Base-by-base conservation (phyloP, 768 basidiomycete genomes). In the Tephrocybe rancida region DNA sequence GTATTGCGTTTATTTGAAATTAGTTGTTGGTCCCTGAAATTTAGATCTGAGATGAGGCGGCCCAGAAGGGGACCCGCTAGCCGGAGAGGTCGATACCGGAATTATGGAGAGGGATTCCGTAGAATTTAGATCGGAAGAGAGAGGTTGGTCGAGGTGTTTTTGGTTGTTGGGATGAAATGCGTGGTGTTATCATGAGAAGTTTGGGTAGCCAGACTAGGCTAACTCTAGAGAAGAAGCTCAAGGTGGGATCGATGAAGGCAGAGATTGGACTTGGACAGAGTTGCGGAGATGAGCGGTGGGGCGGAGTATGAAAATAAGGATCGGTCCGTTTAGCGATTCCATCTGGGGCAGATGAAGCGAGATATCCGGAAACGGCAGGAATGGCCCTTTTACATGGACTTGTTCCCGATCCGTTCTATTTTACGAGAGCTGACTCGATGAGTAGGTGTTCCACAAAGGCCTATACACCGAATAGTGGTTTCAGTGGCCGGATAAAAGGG, bases 301-400 rank as follows among this genome's bases (percentile, higher is more conserved):
- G 30, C 45, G 54, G 51, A 51, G 50, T 25, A 16, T 27, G 21
- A 34, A 50, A 46, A n/a, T 4, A n/a, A n/a, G 8, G 44, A 18
- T 27, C 60, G 54, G 60, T 32, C 60, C 57, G 57, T 41, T 53
- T 47, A 39, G 58, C 58, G 50, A 57, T 58, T 21, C 49, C 56
- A 49, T 42, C 32, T 39, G 50, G 48, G 39, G 49, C 41, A 57
- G 58, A 55, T 56, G 56, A 50, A 54, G 55, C 54, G 46, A 56
- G 57, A 50, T 37, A 30, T 32, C 49, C 49, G 44, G 35, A 55
- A 50, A 51, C 42, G 60, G 63, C 10, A 64, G 25, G 22, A 18
- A 3, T 2, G 52, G 26, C 21, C 60, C 63, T 37, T n/a, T 26
- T 39, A 29, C 2, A 18, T 45, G 62, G 60, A 38, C 26, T 16